Evolutionary conservation across 176 grass and related monocot species (phyloP).

Genomic region (Avena insularis): DNA sequence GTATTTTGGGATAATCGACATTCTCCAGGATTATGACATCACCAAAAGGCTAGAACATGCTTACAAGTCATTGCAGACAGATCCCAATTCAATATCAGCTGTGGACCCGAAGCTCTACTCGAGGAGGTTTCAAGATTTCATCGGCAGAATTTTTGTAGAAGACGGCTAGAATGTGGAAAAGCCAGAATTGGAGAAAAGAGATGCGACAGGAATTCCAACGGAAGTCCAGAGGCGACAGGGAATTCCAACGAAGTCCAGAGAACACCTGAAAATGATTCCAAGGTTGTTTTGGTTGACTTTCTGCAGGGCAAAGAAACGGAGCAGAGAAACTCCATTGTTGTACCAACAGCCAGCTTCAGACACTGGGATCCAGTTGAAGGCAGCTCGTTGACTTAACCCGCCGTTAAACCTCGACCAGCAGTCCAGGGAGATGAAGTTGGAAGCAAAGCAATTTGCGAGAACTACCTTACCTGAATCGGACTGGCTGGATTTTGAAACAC

Average conservation of each 20-base stretch:
- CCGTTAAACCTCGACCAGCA: not conserved
- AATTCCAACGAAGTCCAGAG: conserved; percentile 27
- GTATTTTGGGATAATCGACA: conserved; percentile 97
- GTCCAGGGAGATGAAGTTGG: not conserved
- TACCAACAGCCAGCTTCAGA: conserved; percentile 10
- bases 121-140: conserved; percentile 95
- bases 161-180: conserved; percentile 43
- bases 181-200: not conserved
- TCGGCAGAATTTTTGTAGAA: conserved; percentile 85
- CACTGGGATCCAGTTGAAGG: conserved; percentile 24
- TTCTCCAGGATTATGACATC: conserved; percentile 79
- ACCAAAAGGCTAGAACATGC: conserved; percentile 77
- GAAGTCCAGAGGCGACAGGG: not conserved
- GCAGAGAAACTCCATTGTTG: conserved; percentile 25
- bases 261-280: conserved; percentile 38
- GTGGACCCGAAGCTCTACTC: conserved; percentile 95
- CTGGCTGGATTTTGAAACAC: conserved; percentile 67
- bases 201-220: not conserved
- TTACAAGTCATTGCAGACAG: conserved; percentile 88
- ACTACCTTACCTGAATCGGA: conserved; percentile 3
- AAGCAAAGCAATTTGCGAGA: not conserved
- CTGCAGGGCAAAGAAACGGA: not conserved
- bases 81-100: conserved; percentile 90
- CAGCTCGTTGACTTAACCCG: not conserved
- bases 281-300: conserved; percentile 37